Conservation (phyloP, 345 rosid genomes). For the Psidium guajava region DNA sequence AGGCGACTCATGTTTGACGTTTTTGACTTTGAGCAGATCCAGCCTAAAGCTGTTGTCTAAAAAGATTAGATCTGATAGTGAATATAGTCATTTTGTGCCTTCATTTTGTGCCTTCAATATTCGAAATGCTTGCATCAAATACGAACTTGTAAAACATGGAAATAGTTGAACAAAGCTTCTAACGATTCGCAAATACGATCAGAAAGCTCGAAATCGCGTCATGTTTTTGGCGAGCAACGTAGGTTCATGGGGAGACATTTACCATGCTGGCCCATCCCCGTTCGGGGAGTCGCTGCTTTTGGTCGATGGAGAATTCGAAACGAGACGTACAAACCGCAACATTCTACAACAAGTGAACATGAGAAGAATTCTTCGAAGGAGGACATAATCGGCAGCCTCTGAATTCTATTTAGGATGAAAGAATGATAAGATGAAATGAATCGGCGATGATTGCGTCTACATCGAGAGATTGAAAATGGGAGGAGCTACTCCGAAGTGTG, state of each 20-base stretch:
- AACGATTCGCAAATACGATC: too few relatives aligned
- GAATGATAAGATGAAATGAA: neutral
- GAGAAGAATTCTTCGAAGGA: too few relatives aligned
- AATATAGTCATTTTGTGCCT: neutral
- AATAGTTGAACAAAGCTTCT: neutral
- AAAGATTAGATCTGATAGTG: neutral
- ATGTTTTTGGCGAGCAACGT: neutral
- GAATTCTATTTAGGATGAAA: too few relatives aligned
- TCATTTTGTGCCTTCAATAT: neutral
- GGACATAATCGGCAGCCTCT: too few relatives aligned
- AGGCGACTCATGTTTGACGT: constrained; percentile 90
- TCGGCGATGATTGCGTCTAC: neutral
- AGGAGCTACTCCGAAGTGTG: too few relatives aligned
- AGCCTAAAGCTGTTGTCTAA: constrained; percentile 48
- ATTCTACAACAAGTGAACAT: neutral
- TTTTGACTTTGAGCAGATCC: constrained; percentile 91
- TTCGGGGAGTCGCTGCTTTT: neutral
- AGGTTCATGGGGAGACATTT: neutral
- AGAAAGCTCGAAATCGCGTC: neutral
- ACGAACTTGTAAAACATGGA: neutral
- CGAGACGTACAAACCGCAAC: neutral
- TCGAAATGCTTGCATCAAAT: neutral
- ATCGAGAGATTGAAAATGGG: neutral
- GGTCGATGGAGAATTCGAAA: neutral
- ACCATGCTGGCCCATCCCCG: too few relatives aligned